A percentile compares a stretch with the other conserved stretches of the same genome.
Conservation (phyloP, 2,329 filamentous ascomycete species). For the Aspergillus quadricinctus region DNA sequence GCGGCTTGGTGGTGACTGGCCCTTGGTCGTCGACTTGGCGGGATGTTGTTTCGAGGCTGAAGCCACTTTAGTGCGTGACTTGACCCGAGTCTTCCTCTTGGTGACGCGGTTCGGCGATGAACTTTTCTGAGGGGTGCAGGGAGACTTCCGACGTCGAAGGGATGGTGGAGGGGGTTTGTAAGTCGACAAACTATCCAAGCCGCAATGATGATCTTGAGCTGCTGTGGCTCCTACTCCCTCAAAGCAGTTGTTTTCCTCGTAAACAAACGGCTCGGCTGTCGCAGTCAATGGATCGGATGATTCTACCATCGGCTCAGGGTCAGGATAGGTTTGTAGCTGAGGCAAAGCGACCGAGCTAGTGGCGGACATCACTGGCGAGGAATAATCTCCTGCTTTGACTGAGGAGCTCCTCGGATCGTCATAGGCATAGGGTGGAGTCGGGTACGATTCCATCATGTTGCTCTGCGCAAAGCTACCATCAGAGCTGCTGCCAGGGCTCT, state of each 20-base stretch:
- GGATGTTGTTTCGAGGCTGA: conserved; percentile 5
- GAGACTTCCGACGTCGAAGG: neutral
- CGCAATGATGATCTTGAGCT: neutral
- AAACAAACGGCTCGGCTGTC: neutral
- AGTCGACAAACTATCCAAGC: neutral
- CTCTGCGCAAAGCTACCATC: conserved; percentile 8
- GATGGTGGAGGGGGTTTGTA: neutral
- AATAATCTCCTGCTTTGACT: conserved; percentile 10
- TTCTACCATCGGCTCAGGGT: conserved; percentile 14
- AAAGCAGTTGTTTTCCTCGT: neutral
- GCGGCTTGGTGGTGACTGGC: neutral
- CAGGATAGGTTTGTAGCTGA: conserved; percentile 21
- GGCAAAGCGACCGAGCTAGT: conserved; percentile 5
- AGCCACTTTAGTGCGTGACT: conserved; percentile 7
- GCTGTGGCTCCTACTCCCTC: neutral
- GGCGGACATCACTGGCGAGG: conserved; percentile 14
- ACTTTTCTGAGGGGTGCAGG: conserved; percentile 1
- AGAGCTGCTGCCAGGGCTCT: conserved; percentile 20
- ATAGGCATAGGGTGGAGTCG: conserved; percentile 15
- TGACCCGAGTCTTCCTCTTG: neutral
- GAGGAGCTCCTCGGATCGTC: conserved; percentile 14
- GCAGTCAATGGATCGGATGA: neutral
- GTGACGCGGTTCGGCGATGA: conserved; percentile 1
- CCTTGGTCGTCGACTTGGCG: conserved; percentile 7
- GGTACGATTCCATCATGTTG: conserved; percentile 14